phyloP scores from a whole-genome alignment of 2,329 filamentous ascomycete genomes.

The Coniochaeta sp. region DNA sequence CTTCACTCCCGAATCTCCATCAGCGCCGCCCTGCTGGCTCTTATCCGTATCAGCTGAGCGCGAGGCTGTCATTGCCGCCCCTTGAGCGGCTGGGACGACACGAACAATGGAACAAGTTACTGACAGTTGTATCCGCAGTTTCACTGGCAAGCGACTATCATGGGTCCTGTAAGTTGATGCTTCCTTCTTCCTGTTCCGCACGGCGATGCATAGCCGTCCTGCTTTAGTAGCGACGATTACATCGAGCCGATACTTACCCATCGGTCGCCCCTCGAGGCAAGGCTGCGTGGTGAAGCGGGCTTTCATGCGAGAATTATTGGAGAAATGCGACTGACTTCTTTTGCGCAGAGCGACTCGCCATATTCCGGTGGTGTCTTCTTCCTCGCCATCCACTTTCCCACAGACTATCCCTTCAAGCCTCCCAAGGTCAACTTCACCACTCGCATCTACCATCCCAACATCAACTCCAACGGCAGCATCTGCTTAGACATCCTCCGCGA shows the following conservation, averaged over 20 bases:
- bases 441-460: constrained; percentile 99
- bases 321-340: not conserved
- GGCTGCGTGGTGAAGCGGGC: not conserved
- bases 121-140: constrained; percentile 53
- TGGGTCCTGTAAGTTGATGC: constrained; percentile 86
- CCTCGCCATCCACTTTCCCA: constrained; percentile 97
- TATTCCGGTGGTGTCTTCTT: constrained; percentile 99
- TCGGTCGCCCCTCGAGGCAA: not conserved
- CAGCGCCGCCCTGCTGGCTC: not conserved
- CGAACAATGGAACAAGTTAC: constrained; percentile 8
- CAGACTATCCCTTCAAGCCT: constrained; percentile 99
- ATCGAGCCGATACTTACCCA: not conserved
- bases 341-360: constrained; percentile 75
- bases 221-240: not conserved
- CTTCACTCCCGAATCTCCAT: constrained; percentile 12
- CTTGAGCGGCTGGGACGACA: not conserved
- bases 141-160: constrained; percentile 99
- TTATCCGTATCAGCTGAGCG: not conserved
- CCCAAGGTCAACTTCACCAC: constrained; percentile 99
- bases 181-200: constrained; percentile 4
- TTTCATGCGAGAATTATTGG: not conserved
- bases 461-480: constrained; percentile 99
- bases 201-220: not conserved
- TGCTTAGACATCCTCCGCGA: constrained; percentile 97
- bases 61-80: not conserved